A percentile compares a stretch with the other conserved stretches of the same genome.
These are phyloP conservation scores for Nothophoma quercina DNA, from an alignment of 2,329 filamentous ascomycete genomes.

Conservation along the genomic window DNA sequence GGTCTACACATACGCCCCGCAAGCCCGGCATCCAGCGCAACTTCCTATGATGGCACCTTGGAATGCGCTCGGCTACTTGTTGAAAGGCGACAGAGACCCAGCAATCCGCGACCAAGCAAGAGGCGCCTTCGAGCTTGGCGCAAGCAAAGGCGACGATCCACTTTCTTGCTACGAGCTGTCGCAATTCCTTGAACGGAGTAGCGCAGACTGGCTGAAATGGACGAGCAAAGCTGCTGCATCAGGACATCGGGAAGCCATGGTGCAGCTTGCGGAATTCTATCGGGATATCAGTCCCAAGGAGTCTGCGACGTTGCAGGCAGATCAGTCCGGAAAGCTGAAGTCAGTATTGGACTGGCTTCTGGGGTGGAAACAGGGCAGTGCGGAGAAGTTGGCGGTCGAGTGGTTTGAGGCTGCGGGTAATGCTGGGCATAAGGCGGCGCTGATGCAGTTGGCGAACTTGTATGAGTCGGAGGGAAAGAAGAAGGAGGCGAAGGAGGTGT, in stretches of 20 bases:
- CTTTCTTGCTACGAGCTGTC: conserved; percentile 51
- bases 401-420: conserved; percentile 42
- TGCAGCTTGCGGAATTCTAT: conserved; percentile 52
- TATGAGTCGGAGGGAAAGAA: conserved; percentile 22
- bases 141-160: conserved; percentile 53
- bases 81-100: conserved; percentile 25
- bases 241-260: conserved; percentile 49
- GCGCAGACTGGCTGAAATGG: conserved; percentile 52
- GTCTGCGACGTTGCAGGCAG: conserved; percentile 14
- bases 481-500: conserved; percentile 22
- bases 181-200: conserved; percentile 32
- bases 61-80: conserved; percentile 40
- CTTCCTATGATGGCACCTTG: conserved; percentile 40
- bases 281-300: conserved; percentile 39
- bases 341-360: conserved; percentile 36
- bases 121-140: conserved; percentile 47
- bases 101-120: conserved; percentile 31
- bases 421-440: conserved; percentile 39
- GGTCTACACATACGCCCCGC: conserved; percentile 23
- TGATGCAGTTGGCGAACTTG: conserved; percentile 35
- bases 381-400: conserved; percentile 33
- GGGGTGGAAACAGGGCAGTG: conserved; percentile 25
- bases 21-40: conserved; percentile 31
- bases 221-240: conserved; percentile 56
- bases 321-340: conserved; percentile 6